Evolutionary conservation across 2,329 filamentous ascomycete species (phyloP).

Genomic region (Pestalotiopsis fici): DNA sequence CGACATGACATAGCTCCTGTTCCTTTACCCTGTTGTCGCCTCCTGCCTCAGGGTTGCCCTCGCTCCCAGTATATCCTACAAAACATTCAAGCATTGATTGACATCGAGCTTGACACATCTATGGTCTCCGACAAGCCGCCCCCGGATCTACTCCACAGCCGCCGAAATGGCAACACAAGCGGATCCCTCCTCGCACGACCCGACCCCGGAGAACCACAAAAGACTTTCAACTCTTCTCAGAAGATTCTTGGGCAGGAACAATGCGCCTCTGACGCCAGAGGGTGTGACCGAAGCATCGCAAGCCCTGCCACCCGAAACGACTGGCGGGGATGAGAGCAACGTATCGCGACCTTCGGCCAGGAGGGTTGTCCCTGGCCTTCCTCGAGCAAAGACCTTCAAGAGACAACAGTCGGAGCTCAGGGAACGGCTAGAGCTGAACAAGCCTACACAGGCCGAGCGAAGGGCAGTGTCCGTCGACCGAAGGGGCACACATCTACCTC

Average conservation of each 20-base stretch:
- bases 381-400: slow-evolving; percentile 76
- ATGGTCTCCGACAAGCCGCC: slow-evolving; percentile 22
- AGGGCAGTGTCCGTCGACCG: slow-evolving; percentile 70
- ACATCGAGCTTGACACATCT: slow-evolving; percentile 19
- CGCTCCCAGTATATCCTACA: slow-evolving; percentile 16
- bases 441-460: slow-evolving; percentile 65
- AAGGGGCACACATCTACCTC: slow-evolving; percentile 35
- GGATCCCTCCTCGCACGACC: slow-evolving; percentile 22
- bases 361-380: slow-evolving; percentile 76
- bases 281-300: slow-evolving; percentile 20
- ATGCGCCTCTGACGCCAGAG: slow-evolving; percentile 17
- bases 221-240: slow-evolving; percentile 23
- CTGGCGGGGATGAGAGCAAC: slow-evolving; percentile 27
- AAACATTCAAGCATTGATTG: slow-evolving; percentile 15
- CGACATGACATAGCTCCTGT: slow-evolving; percentile 11
- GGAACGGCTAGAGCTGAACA: slow-evolving; percentile 68
- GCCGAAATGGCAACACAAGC: slow-evolving; percentile 27
- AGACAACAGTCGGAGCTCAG: slow-evolving; percentile 81
- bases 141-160: slow-evolving; percentile 16
- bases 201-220: slow-evolving; percentile 23
- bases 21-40: slow-evolving; percentile 13
- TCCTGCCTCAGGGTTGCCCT: slow-evolving; percentile 5
- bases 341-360: slow-evolving; percentile 44
- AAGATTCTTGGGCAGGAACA: slow-evolving; percentile 21
- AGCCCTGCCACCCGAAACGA: slow-evolving; percentile 22